Conservation (phyloP, 2,329 filamentous ascomycete species). For the Capronia americana region DNA sequence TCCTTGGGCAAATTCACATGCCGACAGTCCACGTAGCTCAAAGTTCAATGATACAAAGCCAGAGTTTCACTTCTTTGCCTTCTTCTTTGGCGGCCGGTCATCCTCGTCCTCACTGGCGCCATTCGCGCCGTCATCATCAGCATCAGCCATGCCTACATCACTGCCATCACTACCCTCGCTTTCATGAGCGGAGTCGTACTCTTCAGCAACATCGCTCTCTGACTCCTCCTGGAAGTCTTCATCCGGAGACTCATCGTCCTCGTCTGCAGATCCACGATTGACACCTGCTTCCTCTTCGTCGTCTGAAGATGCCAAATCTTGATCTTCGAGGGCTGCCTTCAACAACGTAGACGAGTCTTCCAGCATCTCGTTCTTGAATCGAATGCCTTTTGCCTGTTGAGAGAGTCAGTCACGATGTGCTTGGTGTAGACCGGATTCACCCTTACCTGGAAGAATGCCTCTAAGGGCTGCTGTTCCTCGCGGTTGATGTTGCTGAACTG, state of each 20-base stretch:
- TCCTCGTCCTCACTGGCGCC: slow-evolving; percentile 54
- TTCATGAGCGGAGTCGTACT: slow-evolving; percentile 90
- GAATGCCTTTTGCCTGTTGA: slow-evolving; percentile 75
- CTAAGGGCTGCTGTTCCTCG: slow-evolving; percentile 95
- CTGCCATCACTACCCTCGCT: slow-evolving; percentile 74
- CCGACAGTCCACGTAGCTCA: not conserved
- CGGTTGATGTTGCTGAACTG: slow-evolving; percentile 99
- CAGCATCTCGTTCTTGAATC: slow-evolving; percentile 98
- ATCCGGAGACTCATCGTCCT: slow-evolving; percentile 93
- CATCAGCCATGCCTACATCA: slow-evolving; percentile 60
- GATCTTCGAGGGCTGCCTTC: slow-evolving; percentile 80
- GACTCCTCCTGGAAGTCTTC: slow-evolving; percentile 94
- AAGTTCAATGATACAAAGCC: slow-evolving; percentile 3
- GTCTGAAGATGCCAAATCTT: slow-evolving; percentile 66
- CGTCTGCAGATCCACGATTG: slow-evolving; percentile 84
- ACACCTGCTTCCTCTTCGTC: slow-evolving; percentile 49
- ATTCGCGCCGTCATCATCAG: slow-evolving; percentile 52
- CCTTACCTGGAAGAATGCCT: slow-evolving; percentile 83
- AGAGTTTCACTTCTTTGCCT: slow-evolving; percentile 58
- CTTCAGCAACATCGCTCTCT: slow-evolving; percentile 94
- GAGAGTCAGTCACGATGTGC: slow-evolving; percentile 2
- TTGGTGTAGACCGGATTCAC: not conserved
- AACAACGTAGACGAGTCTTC: slow-evolving; percentile 76
- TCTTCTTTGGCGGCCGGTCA: slow-evolving; percentile 68
- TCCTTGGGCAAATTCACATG: not conserved